These are phyloP conservation scores for Botrytis elliptica DNA, from an alignment of 2,329 filamentous ascomycete species.

Conservation along the genomic window DNA sequence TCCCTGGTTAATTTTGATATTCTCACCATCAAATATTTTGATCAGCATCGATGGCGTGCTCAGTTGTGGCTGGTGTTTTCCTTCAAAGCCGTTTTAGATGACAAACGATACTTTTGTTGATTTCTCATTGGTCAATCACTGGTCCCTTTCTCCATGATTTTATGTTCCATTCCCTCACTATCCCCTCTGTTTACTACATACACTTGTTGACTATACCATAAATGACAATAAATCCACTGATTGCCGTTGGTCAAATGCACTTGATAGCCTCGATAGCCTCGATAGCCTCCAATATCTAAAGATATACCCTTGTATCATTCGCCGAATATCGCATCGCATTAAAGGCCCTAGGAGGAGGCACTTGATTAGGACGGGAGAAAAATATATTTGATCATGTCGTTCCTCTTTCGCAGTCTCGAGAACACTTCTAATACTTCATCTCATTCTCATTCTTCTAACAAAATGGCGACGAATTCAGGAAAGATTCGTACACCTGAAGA, in stretches of 20 bases:
- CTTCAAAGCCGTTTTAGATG: conserved; percentile 19
- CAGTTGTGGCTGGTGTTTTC: conserved; percentile 20
- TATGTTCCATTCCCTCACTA: conserved; percentile 9
- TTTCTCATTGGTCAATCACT: neutral
- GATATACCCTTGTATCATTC: conserved; percentile 20
- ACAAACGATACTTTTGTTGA: conserved; percentile 18
- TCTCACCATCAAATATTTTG: conserved; percentile 6
- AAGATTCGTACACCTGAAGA: conserved; percentile 61
- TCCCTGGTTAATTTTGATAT: conserved; percentile 13
- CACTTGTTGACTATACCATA: conserved; percentile 20
- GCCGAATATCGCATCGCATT: conserved; percentile 21
- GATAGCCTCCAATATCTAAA: conserved; percentile 19
- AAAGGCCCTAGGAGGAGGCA: conserved; percentile 5
- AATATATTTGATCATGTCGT: conserved; percentile 36
- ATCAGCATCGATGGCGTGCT: conserved; percentile 22
- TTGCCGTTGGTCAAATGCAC: conserved; percentile 9
- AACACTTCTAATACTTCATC: conserved; percentile 33
- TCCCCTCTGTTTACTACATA: conserved; percentile 21
- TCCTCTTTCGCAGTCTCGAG: conserved; percentile 25
- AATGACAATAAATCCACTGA: conserved; percentile 12
- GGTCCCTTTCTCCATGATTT: conserved; percentile 13
- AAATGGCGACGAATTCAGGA: conserved; percentile 45
- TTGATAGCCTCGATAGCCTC: conserved; percentile 21
- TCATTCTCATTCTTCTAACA: conserved; percentile 34
- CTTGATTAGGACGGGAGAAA: conserved; percentile 18